Evolutionary conservation across 2,329 filamentous ascomycete genomes (phyloP).

Genomic region (Stenocarpella maydis): DNA sequence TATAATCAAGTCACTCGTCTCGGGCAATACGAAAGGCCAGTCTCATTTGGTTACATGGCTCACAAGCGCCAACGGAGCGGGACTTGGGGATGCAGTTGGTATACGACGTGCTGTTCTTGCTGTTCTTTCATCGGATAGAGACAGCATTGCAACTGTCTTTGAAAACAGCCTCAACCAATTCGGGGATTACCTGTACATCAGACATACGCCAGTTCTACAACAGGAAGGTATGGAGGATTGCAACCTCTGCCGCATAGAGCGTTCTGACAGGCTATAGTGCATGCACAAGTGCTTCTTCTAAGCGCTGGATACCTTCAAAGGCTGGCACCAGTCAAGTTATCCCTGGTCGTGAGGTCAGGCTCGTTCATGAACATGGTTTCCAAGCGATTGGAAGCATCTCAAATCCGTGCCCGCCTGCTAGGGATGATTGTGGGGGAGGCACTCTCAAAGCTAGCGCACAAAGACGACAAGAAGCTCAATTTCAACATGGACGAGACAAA

Average conservation of each 20-base stretch:
- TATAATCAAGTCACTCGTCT: conserved; percentile 60
- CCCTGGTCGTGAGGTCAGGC: conserved; percentile 74
- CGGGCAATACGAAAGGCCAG: conserved; percentile 56
- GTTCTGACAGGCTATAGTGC: conserved; percentile 58
- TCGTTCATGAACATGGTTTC: conserved; percentile 82
- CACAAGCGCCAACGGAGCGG: conserved; percentile 68
- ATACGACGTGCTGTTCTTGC: conserved; percentile 73
- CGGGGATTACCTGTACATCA: conserved; percentile 86
- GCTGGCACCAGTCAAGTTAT: conserved; percentile 69
- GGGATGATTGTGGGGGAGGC: conserved; percentile 89
- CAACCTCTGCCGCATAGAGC: neutral
- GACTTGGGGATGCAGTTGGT: conserved; percentile 68
- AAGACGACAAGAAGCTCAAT: conserved; percentile 75
- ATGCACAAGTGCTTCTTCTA: conserved; percentile 81
- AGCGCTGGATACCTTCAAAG: conserved; percentile 79
- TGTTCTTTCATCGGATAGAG: conserved; percentile 60
- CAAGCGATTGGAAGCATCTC: conserved; percentile 82
- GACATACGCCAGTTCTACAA: conserved; percentile 81
- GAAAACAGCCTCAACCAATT: conserved; percentile 78
- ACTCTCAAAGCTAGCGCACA: conserved; percentile 69
- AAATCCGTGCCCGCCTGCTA: conserved; percentile 78
- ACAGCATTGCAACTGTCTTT: conserved; percentile 63
- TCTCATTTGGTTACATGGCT: conserved; percentile 71
- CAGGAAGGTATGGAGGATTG: conserved; percentile 76
- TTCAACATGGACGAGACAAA: conserved; percentile 86